Conservation (phyloP, 2,329 filamentous ascomycete genomes). For the Fusarium xylarioides region DNA sequence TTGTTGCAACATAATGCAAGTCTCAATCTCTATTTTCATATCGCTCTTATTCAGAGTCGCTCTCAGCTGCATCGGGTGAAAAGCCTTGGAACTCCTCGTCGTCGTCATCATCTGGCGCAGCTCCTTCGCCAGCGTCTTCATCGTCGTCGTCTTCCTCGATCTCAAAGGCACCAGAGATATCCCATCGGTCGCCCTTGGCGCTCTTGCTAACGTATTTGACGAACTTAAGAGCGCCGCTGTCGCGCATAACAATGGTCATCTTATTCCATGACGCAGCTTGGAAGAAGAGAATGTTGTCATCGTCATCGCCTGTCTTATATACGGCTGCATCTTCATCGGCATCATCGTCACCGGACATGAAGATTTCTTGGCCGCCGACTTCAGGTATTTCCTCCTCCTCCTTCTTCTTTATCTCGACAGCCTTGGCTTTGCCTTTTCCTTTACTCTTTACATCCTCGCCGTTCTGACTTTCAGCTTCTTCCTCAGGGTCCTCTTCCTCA, state of each 20-base stretch:
- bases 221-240: slow-evolving; percentile 87
- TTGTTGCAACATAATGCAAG: slow-evolving; percentile 12
- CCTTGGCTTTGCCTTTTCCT: slow-evolving; percentile 42
- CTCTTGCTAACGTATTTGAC: slow-evolving; percentile 92
- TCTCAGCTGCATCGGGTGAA: slow-evolving; percentile 52
- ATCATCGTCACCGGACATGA: slow-evolving; percentile 90
- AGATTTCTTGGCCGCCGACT: slow-evolving; percentile 84
- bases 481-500: slow-evolving; percentile 55
- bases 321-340: slow-evolving; percentile 81
- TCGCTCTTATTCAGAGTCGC: slow-evolving; percentile 46
- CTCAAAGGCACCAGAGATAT: slow-evolving; percentile 82
- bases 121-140: slow-evolving; percentile 48
- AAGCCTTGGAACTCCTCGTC: slow-evolving; percentile 69
- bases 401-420: slow-evolving; percentile 6
- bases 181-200: slow-evolving; percentile 91
- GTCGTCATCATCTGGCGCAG: slow-evolving; percentile 52
- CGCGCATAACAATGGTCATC: slow-evolving; percentile 87
- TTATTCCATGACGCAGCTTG: slow-evolving; percentile 83
- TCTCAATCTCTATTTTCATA: slow-evolving; percentile 21
- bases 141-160: slow-evolving; percentile 67
- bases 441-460: slow-evolving; percentile 46
- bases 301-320: slow-evolving; percentile 82
- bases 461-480: slow-evolving; percentile 47
- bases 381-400: slow-evolving; percentile 54
- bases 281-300: slow-evolving; percentile 74